Base-by-base conservation (phyloP, 768 basidiomycete genomes). In the Panellus pusillus region DNA sequence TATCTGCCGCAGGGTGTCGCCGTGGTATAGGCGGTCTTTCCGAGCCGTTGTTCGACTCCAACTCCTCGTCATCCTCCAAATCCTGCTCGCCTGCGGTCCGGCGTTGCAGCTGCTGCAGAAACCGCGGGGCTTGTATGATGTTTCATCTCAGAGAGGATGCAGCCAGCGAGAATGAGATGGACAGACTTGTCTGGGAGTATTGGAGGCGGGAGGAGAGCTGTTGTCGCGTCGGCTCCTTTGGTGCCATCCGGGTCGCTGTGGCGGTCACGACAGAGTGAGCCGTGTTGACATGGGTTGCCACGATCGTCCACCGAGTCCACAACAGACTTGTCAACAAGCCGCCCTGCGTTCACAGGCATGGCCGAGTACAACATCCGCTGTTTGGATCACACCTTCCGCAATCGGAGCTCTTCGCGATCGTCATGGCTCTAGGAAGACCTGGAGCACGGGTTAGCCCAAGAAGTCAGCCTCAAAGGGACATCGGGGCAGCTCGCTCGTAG, bases 11-110 rank as follows among this genome's bases (percentile, higher is more conserved):
- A 38, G 88, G 87, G n/a, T n/a, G n/a, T n/a, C 87, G 80, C 54
- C 76, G 71, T 12, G 88, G 88, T 29, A 89, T 89, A n/a, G 87
- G 87, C 19, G 81, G 83, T 31, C 88, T 76, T 2, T 87, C 87
- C 8, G 79, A 81, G 11, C 82, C 86, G 44, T 82, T 83, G 47
- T 87, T 74, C 56, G 55, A 47, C 48, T 88, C 87, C 54, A 79
- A 86, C 55, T 80, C 79, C 12, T 63, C 75, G 18, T 77, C 79
- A 11, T 77, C 70, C 15, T 74, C n/a, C 8, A 79, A 78, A 12
- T 81, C 77, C 29, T 80, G 76, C 14, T 78, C 71, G 2, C 88
- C 89, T 4, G 80, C 78, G 50, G 87, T 72, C 29, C 75, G 78
- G 57, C 82, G 81, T 58, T 89, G 80, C 28, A 91, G 72, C 60